Percentiles rank a stretch among this genome's conserved stretches.
phyloP scores from a whole-genome alignment of 1,284 basidiomycete genomes.

The Ceratobasidium papillatum region DNA sequence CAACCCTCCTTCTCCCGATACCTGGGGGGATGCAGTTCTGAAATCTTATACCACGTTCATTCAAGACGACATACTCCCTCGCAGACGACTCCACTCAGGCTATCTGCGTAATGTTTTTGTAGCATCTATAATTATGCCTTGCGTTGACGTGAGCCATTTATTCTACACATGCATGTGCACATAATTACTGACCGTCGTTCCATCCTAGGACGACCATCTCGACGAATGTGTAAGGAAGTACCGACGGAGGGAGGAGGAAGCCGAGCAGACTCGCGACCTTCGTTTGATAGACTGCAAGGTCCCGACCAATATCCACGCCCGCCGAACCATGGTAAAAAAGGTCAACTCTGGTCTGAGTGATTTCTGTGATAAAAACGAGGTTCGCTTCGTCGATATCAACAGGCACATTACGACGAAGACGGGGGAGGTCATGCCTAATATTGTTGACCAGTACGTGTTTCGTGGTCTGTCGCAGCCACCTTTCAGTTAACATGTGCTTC shows the following conservation, averaged over 20 bases:
- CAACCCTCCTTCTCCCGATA: slow-evolving; percentile 25
- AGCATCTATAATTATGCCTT: slow-evolving; percentile 37
- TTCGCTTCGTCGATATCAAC: slow-evolving; percentile 38
- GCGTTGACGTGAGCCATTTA: slow-evolving; percentile 16
- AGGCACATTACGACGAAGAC: slow-evolving; percentile 25
- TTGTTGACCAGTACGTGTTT: slow-evolving; percentile 34
- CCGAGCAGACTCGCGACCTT: slow-evolving; percentile 31
- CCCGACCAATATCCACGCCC: slow-evolving; percentile 25
- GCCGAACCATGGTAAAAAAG: slow-evolving; percentile 28
- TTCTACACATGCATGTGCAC: too few species aligned
- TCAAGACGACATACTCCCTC: slow-evolving; percentile 35
- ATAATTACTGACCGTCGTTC: not conserved
- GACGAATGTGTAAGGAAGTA: slow-evolving; percentile 38
- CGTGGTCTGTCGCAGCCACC: not conserved
- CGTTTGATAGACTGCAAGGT: slow-evolving; percentile 37
- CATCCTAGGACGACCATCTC: slow-evolving; percentile 23
- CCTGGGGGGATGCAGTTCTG: slow-evolving; percentile 30
- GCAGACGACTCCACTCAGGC: slow-evolving; percentile 20
- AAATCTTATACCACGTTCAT: slow-evolving; percentile 35
- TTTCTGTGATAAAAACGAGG: slow-evolving; percentile 27
- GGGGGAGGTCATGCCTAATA: slow-evolving; percentile 28
- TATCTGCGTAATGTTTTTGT: slow-evolving; percentile 41
- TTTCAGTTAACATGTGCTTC: not conserved
- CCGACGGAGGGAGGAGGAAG: slow-evolving; percentile 35
- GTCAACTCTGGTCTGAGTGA: slow-evolving; percentile 28